Conservation (phyloP, 2,329 filamentous ascomycete genomes). For the Fusarium lyarnte region DNA sequence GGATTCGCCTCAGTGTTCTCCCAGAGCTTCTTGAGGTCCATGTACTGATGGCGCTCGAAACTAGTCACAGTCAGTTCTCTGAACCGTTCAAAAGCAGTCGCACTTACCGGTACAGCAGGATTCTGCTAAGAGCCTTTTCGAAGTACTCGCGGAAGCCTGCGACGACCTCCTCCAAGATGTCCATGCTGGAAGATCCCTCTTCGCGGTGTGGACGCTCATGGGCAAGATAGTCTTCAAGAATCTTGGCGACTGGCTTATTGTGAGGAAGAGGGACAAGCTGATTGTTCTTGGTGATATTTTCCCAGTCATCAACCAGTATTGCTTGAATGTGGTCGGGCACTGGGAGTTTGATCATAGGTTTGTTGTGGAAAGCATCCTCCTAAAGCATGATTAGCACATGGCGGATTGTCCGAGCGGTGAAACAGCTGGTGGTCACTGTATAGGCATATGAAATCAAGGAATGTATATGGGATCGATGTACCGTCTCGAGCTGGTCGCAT, state of each 20-base stretch:
- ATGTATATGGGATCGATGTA: constrained; percentile 16
- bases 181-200: constrained; percentile 74
- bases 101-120: constrained; percentile 80
- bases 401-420: neutral
- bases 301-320: constrained; percentile 96
- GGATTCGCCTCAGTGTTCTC: constrained; percentile 69
- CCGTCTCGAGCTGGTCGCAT: constrained; percentile 16
- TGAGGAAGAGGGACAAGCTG: constrained; percentile 89
- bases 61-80: constrained; percentile 55
- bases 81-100: neutral
- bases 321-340: constrained; percentile 92
- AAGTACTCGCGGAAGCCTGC: constrained; percentile 93
- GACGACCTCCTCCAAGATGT: constrained; percentile 90
- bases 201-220: constrained; percentile 74
- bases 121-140: constrained; percentile 85
- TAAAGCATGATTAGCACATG: constrained; percentile 51
- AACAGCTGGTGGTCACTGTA: neutral
- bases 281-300: constrained; percentile 95
- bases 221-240: constrained; percentile 82
- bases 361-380: constrained; percentile 88
- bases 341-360: constrained; percentile 85
- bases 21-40: constrained; percentile 78
- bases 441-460: neutral
- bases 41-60: constrained; percentile 91
- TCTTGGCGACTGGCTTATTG: constrained; percentile 75